Percentiles rank a stretch among this genome's conserved stretches.
Evolutionary conservation across 495 filamentous ascomycete species (phyloP).

Genomic region (Penicillium manginii): DNA sequence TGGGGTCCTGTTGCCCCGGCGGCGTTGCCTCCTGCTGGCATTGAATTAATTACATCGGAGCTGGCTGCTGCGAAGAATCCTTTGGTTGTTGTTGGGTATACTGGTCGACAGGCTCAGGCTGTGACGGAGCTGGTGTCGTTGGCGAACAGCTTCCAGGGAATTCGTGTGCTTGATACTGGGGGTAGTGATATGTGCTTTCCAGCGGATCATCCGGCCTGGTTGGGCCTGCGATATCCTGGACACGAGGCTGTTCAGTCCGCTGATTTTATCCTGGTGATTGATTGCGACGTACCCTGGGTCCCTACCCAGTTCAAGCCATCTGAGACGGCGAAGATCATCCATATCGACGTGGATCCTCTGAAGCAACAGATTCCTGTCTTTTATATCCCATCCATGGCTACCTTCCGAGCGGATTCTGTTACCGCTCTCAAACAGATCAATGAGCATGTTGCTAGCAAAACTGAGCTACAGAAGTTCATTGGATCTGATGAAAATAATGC

Average conservation of each 20-base stretch:
- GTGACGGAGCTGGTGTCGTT: slow-evolving; percentile 75
- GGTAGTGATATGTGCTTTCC: slow-evolving; percentile 98
- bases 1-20: slow-evolving; percentile 79
- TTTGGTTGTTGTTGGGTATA: slow-evolving; percentile 81
- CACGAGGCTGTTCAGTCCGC: slow-evolving; percentile 76
- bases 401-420: slow-evolving; percentile 76
- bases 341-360: slow-evolving; percentile 84
- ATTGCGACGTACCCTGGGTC: slow-evolving; percentile 83
- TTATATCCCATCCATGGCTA: slow-evolving; percentile 72
- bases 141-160: slow-evolving; percentile 74
- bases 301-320: slow-evolving; percentile 62
- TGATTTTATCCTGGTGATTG: slow-evolving; percentile 83
- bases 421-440: slow-evolving; percentile 75
- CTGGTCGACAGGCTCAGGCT: slow-evolving; percentile 72
- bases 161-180: slow-evolving; percentile 86
- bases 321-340: slow-evolving; percentile 66
- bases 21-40: slow-evolving; percentile 68
- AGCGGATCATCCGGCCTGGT: slow-evolving; percentile 70
- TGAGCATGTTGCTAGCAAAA: slow-evolving; percentile 54
- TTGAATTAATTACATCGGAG: slow-evolving; percentile 69
- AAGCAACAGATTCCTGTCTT: slow-evolving; percentile 87
- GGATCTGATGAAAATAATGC: slow-evolving; percentile 46
- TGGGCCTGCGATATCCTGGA: slow-evolving; percentile 77
- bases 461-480: slow-evolving; percentile 47
- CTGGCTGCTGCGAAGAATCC: slow-evolving; percentile 76